These are phyloP conservation scores for Ganoderma resinaceum DNA, from an alignment of 1,284 basidiomycete genomes.

Conservation along the genomic window DNA sequence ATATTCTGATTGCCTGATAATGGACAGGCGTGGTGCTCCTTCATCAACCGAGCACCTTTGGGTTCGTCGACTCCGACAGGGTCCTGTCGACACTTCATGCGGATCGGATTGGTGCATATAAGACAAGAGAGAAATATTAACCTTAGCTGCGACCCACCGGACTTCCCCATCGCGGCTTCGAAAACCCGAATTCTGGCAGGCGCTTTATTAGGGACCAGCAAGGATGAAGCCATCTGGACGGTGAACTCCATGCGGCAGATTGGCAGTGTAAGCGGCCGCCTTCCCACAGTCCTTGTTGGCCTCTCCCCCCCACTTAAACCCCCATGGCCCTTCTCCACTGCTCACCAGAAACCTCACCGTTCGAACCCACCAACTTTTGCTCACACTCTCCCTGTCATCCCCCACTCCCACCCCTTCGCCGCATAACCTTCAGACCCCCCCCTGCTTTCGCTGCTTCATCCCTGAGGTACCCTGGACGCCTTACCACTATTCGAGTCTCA, in stretches of 20 bases:
- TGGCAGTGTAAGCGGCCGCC: conserved; percentile 17
- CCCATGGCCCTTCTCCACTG: conserved; percentile 13
- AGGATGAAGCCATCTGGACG: too few species aligned
- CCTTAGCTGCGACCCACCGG: conserved; percentile 82
- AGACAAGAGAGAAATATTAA: conserved; percentile 65
- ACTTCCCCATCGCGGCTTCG: conserved; percentile 75
- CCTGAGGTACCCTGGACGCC: background rate
- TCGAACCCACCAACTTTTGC: conserved; percentile 26
- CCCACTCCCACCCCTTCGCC: conserved; percentile 10
- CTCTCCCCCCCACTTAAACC: background rate
- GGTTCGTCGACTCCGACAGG: conserved; percentile 66
- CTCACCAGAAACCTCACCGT: conserved; percentile 1
- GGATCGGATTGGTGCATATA: conserved; percentile 88
- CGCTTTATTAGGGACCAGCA: too few species aligned
- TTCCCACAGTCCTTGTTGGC: conserved; percentile 17
- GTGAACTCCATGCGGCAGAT: conserved; percentile 5
- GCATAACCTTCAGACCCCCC: conserved; percentile 16
- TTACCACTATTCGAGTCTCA: background rate
- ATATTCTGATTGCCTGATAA: background rate
- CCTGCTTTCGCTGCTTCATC: conserved; percentile 5
- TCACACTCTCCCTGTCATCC: conserved; percentile 13
- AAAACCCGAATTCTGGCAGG: background rate
- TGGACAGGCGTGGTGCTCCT: conserved; percentile 61
- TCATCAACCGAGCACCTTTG: conserved; percentile 88
- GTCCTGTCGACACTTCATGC: conserved; percentile 76